Base-by-base conservation (phyloP, 768 basidiomycete genomes). In the Holtermanniella nyarrowii region DNA sequence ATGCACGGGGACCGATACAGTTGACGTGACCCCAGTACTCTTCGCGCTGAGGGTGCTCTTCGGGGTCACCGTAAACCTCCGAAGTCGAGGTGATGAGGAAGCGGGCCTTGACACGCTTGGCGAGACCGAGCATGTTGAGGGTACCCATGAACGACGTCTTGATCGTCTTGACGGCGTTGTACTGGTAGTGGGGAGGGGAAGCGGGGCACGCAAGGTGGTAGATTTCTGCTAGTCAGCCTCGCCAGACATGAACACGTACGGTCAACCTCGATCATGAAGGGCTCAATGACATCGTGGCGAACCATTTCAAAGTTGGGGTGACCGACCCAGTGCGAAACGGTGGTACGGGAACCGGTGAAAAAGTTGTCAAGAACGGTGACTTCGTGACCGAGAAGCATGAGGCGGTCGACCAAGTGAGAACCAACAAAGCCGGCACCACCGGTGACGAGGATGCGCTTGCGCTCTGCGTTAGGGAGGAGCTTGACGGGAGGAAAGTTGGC, bases 401-500 rank as follows among this genome's bases (percentile, higher is more conserved):
- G 81, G 45, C 95, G 81, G 75, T 99, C 95, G 48, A 99, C 75
- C 44, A 99, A 82, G 74, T 99, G 95, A 26, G 89, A 93, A 14
- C 95, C 95, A 53, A 99, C 93, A 72, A 99, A 99, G n/a, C 95
- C 95, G 31, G 93, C 95, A 40, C 95, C 93, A 53, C 93, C 93
- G 20, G 93, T 97, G 61, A 96, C 85, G 39, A 99, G 80, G 61
- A 97, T 76, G 53, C 93, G 85, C 74, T 93, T 95, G 63, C 88
- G 81, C 55, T 75, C 71, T 1, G 81, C 76, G 20, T 85, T 81
- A 10, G 87, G 72, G 44, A 99, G 80, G 44, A 90, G 81, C 63
- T 81, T 87, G 54, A 99, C 91, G 3, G 93, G 88, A 10, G 90
- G 87, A 72, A 90, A 99, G 42, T 86, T 83, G 49, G 85, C 82